phyloP scores from a whole-genome alignment of 768 basidiomycete species.

The Amanita pseudoporphyria region DNA sequence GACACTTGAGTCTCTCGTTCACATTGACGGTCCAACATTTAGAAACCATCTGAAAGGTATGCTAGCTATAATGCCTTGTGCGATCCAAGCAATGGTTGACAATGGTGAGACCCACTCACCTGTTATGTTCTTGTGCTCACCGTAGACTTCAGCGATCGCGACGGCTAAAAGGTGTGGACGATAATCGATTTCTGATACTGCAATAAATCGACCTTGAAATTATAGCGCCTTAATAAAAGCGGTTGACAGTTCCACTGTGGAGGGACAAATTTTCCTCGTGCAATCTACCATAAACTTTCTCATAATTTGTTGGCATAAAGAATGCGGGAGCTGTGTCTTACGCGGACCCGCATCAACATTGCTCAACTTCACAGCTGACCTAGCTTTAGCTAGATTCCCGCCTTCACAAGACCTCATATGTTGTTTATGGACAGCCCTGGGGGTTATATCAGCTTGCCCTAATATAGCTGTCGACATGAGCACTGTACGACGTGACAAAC shows the following conservation, averaged over 20 bases:
- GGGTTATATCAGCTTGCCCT: background rate
- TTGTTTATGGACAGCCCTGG: constrained; percentile 29
- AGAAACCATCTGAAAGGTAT: background rate
- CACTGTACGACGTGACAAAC: background rate
- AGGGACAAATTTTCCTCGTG: constrained; percentile 11
- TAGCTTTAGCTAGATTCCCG: constrained; percentile 2
- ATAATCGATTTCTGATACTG: background rate
- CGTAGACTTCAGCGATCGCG: background rate
- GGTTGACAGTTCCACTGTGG: background rate
- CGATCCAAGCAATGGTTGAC: background rate
- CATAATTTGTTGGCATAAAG: constrained; percentile 24
- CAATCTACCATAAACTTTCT: constrained; percentile 22
- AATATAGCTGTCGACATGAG: background rate
- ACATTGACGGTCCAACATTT: constrained; percentile 1
- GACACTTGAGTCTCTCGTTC: constrained; percentile 16
- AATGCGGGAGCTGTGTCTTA: constrained; percentile 9
- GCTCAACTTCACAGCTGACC: constrained; percentile 5
- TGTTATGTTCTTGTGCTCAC: background rate
- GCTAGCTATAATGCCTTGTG: background rate
- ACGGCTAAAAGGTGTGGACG: background rate
- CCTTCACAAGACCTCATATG: constrained; percentile 16
- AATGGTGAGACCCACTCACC: background rate
- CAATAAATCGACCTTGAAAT: background rate
- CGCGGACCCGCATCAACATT: constrained; percentile 8
- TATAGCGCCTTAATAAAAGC: background rate